Percentiles rank a stretch among this genome's conserved stretches.
Conservation (phyloP, 768 basidiomycete genomes). For the Lentinula lateritia region DNA sequence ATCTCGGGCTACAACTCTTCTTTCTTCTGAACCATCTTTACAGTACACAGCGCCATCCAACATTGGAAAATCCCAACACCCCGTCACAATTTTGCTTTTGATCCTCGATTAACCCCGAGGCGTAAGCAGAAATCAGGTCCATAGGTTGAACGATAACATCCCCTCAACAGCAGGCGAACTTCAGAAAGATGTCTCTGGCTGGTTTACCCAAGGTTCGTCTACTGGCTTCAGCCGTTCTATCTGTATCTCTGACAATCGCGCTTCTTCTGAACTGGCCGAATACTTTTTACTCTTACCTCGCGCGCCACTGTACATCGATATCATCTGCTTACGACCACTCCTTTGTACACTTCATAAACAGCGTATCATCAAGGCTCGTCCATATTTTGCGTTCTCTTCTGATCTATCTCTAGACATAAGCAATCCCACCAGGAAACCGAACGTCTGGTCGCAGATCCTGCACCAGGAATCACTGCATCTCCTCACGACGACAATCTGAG, state of each 20-base stretch:
- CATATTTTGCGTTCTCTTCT: slow-evolving; percentile 7
- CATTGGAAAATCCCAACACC: not conserved
- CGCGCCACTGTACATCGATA: not conserved
- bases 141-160: not conserved
- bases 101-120: not conserved
- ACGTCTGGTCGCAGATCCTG: slow-evolving; percentile 91
- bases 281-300: not conserved
- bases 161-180: not conserved
- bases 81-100: not conserved
- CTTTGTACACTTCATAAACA: slow-evolving; percentile 13
- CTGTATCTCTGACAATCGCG: not conserved
- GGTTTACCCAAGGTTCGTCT: slow-evolving; percentile 6
- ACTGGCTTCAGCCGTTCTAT: not conserved
- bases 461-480: slow-evolving; percentile 91
- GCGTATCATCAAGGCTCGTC: slow-evolving; percentile 47
- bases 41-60: not conserved
- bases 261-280: not conserved
- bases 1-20: not conserved
- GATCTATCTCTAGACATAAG: not conserved
- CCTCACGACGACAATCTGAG: slow-evolving; percentile 97
- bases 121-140: not conserved
- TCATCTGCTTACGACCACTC: not conserved
- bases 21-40: not conserved
- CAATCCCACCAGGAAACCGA: slow-evolving; percentile 78
- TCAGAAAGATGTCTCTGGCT: not conserved